Conservation (phyloP, 2,329 filamentous ascomycete genomes). For the Orbilia ellipsospora region DNA sequence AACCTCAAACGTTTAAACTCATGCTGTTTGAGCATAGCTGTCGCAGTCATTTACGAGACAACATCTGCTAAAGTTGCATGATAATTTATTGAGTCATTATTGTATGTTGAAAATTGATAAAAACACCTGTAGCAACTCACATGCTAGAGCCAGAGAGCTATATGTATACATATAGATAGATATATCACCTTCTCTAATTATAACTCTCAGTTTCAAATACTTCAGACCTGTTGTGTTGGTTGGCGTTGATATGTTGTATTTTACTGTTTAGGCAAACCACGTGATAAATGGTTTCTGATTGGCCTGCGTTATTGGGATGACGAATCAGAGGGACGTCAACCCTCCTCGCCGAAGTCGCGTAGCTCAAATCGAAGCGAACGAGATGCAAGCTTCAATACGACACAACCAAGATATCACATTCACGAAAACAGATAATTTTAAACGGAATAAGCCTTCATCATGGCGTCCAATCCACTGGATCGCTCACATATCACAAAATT, state of each 20-base stretch:
- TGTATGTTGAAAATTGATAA: no score
- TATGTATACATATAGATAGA: no score
- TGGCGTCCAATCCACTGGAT: slow-evolving; percentile 43
- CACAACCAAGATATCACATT: slow-evolving; percentile 7
- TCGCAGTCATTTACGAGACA: no score
- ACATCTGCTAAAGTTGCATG: no score
- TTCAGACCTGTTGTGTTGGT: slow-evolving; percentile 7
- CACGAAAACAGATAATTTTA: background rate
- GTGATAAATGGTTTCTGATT: background rate
- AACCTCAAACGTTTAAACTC: no score
- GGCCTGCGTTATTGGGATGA: slow-evolving; percentile 10
- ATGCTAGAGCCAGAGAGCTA: no score
- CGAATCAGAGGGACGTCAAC: slow-evolving; percentile 43
- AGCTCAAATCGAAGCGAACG: background rate
- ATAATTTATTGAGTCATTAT: no score
- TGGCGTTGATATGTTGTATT: no score
- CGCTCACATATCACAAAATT: slow-evolving; percentile 39
- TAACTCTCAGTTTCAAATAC: background rate
- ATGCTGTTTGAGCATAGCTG: no score
- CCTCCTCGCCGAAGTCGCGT: slow-evolving; percentile 3
- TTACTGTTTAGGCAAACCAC: background rate
- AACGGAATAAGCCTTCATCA: slow-evolving; percentile 1
- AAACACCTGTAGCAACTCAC: no score
- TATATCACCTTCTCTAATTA: background rate
- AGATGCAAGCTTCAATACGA: background rate